Percentiles rank a stretch among this genome's conserved stretches.
These are phyloP conservation scores for Russula compacta DNA, from an alignment of 768 basidiomycete genomes.

Conservation along the genomic window DNA sequence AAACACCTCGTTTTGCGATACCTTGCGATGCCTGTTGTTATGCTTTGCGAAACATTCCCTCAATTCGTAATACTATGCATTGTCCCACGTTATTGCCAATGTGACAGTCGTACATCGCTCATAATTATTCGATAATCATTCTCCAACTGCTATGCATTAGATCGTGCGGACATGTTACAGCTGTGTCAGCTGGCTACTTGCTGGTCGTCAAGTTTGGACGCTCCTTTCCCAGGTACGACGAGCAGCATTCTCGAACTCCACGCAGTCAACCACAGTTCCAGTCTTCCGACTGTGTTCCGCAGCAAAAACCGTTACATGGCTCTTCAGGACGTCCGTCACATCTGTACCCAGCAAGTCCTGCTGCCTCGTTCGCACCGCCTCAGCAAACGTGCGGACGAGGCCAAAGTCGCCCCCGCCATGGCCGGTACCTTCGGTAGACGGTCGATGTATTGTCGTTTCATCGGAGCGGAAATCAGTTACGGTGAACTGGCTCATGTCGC, in stretches of 20 bases:
- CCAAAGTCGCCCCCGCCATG: constrained; percentile 83
- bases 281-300: constrained; percentile 69
- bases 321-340: constrained; percentile 59
- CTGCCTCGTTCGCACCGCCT: constrained; percentile 57
- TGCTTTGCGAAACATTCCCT: constrained; percentile 5
- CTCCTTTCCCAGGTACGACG: constrained; percentile 27
- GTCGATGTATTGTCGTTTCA: constrained; percentile 36
- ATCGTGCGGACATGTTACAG: not conserved
- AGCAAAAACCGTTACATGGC: constrained; percentile 81
- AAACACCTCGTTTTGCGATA: constrained; percentile 18
- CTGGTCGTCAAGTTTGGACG: not conserved
- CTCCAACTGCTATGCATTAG: not conserved
- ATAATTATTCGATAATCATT: not conserved
- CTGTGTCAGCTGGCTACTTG: not conserved
- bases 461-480: constrained; percentile 67
- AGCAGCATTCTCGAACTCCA: constrained; percentile 49
- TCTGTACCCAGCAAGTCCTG: constrained; percentile 61
- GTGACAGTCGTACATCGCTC: not conserved
- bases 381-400: constrained; percentile 63
- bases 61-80: constrained; percentile 7
- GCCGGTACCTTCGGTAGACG: constrained; percentile 51
- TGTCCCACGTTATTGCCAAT: constrained; percentile 8
- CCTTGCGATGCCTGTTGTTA: constrained; percentile 15
- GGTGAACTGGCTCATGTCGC: constrained; percentile 69
- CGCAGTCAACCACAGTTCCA: constrained; percentile 61